phyloP scores from a whole-genome alignment of 768 basidiomycete genomes.

The Piloderma croceum region DNA sequence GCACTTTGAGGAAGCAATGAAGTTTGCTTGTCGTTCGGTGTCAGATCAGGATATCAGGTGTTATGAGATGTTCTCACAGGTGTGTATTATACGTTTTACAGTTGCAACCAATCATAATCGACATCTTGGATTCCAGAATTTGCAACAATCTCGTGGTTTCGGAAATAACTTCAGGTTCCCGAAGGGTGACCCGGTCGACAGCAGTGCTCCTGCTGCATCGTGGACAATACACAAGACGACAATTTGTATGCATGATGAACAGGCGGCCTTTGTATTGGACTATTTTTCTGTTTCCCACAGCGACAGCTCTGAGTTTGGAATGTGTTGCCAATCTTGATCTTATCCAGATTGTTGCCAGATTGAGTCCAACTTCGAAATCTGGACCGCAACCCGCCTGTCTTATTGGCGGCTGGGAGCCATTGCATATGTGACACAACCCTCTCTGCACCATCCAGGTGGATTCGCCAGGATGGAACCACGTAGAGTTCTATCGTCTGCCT shows the following conservation, averaged over 20 bases:
- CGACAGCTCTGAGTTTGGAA: too few species aligned
- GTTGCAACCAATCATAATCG: constrained; percentile 7
- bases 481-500: background rate
- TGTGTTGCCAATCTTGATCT: too few species aligned
- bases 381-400: too few species aligned
- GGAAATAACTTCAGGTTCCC: constrained; percentile 99
- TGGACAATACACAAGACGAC: constrained; percentile 83
- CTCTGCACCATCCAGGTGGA: too few species aligned
- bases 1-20: constrained; percentile 99
- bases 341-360: too few species aligned
- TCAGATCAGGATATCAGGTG: constrained; percentile 95
- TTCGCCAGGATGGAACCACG: too few species aligned
- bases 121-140: constrained; percentile 46
- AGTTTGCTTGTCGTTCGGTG: constrained; percentile 92
- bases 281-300: too few species aligned
- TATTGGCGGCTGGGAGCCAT: too few species aligned
- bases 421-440: too few species aligned
- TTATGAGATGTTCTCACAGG: constrained; percentile 97
- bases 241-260: constrained; percentile 89
- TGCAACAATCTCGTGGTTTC: constrained; percentile 88
- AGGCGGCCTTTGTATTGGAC: too few species aligned
- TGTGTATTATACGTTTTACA: too few species aligned
- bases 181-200: constrained; percentile 42
- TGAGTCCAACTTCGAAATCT: too few species aligned
- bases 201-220: constrained; percentile 39